Evolutionary conservation across 2,329 filamentous ascomycete genomes (phyloP).

Genomic region (Botrytis aclada): DNA sequence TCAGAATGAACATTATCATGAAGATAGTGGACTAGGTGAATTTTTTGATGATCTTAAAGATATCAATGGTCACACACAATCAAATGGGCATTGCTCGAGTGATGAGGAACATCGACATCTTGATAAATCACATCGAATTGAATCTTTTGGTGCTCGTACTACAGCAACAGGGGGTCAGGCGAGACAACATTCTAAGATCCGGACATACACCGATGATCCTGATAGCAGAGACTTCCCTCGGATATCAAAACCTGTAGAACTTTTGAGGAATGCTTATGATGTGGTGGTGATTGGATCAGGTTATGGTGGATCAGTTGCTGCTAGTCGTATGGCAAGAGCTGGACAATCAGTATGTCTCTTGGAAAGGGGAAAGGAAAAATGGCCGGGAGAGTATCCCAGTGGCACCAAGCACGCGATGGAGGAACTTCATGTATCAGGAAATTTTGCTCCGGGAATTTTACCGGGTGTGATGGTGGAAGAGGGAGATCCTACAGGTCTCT

Average conservation of each 20-base stretch:
- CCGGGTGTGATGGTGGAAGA: constrained; percentile 45
- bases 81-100: not conserved
- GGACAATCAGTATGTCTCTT: constrained; percentile 61
- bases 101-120: not conserved
- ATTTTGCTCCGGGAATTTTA: constrained; percentile 45
- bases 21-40: constrained; percentile 5
- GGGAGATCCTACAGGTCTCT: constrained; percentile 59
- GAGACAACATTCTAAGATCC: constrained; percentile 33
- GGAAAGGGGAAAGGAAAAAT: constrained; percentile 61
- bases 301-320: constrained; percentile 65
- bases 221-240: constrained; percentile 45
- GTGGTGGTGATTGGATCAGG: constrained; percentile 66
- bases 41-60: not conserved
- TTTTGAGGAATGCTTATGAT: constrained; percentile 59
- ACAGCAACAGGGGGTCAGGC: constrained; percentile 29
- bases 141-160: constrained; percentile 27
- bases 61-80: not conserved
- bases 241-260: constrained; percentile 55
- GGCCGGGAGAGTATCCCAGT: constrained; percentile 63
- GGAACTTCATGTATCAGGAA: constrained; percentile 56
- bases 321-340: constrained; percentile 60
- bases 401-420: constrained; percentile 45
- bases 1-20: not conserved
- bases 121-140: constrained; percentile 27
- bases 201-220: constrained; percentile 36